A percentile compares a stretch with the other conserved stretches of the same genome.
Conservation (phyloP, 495 filamentous ascomycete species). For the Chlorociboria aeruginascens region DNA sequence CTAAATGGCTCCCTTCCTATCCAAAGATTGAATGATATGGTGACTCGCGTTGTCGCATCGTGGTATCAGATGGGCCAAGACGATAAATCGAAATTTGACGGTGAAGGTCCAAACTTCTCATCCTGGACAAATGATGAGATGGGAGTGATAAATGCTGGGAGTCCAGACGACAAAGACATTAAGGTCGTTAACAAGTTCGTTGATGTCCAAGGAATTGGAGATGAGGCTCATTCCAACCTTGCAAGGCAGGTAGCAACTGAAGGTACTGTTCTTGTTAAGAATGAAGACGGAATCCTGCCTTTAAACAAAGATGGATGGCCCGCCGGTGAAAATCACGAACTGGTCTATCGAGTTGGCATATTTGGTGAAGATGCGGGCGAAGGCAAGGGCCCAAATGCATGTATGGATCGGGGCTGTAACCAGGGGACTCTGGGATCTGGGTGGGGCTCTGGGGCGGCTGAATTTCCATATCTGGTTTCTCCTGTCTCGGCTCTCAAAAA, state of each 20-base stretch:
- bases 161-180: constrained; percentile 32
- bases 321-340: constrained; percentile 22
- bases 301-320: constrained; percentile 42
- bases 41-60: constrained; percentile 74
- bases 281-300: constrained; percentile 50
- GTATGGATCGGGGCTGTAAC: constrained; percentile 67
- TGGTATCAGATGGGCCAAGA: constrained; percentile 92
- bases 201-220: constrained; percentile 41
- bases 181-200: constrained; percentile 68
- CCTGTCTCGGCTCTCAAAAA: constrained; percentile 54
- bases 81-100: constrained; percentile 48
- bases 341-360: constrained; percentile 43
- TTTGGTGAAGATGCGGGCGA: constrained; percentile 80
- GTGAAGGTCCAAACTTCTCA: constrained; percentile 77
- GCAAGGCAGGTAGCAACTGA: constrained; percentile 69
- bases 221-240: constrained; percentile 51
- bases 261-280: constrained; percentile 80
- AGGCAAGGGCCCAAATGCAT: constrained; percentile 58
- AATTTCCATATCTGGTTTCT: constrained; percentile 71
- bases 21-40: constrained; percentile 86
- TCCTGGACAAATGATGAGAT: constrained; percentile 69
- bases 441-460: constrained; percentile 84
- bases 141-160: constrained; percentile 55
- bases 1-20: constrained; percentile 78
- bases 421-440: constrained; percentile 74